Evolutionary conservation across 2,329 filamentous ascomycete species (phyloP).

Genomic region (Didymella lethalis): DNA sequence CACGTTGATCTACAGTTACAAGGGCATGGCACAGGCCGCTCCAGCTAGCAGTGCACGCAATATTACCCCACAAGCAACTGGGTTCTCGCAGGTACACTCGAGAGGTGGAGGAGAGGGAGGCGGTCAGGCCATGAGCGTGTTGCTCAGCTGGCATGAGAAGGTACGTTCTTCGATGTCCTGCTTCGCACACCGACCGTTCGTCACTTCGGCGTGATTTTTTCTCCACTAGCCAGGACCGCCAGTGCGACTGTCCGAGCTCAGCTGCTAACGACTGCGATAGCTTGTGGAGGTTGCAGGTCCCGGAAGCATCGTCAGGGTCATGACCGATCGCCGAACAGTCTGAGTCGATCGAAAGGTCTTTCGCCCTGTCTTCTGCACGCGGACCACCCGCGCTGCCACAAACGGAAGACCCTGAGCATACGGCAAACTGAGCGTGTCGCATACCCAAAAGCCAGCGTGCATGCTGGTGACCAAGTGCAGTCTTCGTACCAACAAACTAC

Average conservation of each 20-base stretch:
- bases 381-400: conserved; percentile 12
- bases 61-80: conserved; percentile 78
- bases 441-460: background rate
- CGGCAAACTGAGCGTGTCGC: background rate
- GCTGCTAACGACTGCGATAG: conserved; percentile 41
- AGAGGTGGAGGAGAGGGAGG: conserved; percentile 71
- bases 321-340: conserved; percentile 95
- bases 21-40: conserved; percentile 73
- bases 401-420: background rate
- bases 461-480: background rate
- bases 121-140: conserved; percentile 91
- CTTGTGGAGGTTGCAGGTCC: conserved; percentile 91
- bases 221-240: background rate
- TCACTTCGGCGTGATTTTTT: background rate
- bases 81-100: conserved; percentile 81
- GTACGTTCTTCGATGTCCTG: conserved; percentile 42
- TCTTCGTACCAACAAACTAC: conserved; percentile 11
- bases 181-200: background rate
- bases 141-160: conserved; percentile 99
- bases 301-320: conserved; percentile 87
- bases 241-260: background rate
- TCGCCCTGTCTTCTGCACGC: conserved; percentile 1
- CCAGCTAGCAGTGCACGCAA: conserved; percentile 47
- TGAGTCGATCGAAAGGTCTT: conserved; percentile 51
- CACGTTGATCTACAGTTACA: conserved; percentile 68